These are phyloP conservation scores for Candida parachauliodes DNA, from an alignment of 805 yeast species.

Conservation along the genomic window DNA sequence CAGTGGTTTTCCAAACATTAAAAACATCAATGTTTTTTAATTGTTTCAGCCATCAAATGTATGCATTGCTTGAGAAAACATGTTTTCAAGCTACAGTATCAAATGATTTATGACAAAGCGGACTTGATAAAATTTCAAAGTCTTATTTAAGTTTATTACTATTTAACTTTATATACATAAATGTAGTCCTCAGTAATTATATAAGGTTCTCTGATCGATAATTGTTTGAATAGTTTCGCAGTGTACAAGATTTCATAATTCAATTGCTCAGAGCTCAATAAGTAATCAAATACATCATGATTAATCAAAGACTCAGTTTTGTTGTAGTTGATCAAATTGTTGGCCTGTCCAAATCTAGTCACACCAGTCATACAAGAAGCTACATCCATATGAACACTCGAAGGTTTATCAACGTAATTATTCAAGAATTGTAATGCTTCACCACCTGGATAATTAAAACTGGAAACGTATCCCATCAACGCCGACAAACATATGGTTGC, in stretches of 20 bases:
- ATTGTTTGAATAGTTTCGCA: not conserved
- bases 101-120: too few relatives aligned
- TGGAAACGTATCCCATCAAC: constrained; percentile 58
- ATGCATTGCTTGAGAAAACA: too few relatives aligned
- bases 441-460: constrained; percentile 89
- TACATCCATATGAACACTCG: constrained; percentile 67
- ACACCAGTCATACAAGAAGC: constrained; percentile 87
- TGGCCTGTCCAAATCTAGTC: constrained; percentile 67
- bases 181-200: constrained; percentile 1
- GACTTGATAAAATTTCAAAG: too few relatives aligned
- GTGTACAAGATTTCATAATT: not conserved
- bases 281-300: constrained; percentile 2
- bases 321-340: constrained; percentile 52
- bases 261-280: not conserved
- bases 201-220: constrained; percentile 1
- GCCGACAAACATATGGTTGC: constrained; percentile 38
- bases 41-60: too few relatives aligned
- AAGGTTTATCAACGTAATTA: constrained; percentile 25
- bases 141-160: not conserved
- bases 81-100: too few relatives aligned
- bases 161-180: not conserved
- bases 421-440: constrained; percentile 59
- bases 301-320: constrained; percentile 55
- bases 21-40: too few relatives aligned
- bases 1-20: too few relatives aligned